Evolutionary conservation across 2,329 filamentous ascomycete species (phyloP).

Genomic region (Chaetomiaceae sp.): DNA sequence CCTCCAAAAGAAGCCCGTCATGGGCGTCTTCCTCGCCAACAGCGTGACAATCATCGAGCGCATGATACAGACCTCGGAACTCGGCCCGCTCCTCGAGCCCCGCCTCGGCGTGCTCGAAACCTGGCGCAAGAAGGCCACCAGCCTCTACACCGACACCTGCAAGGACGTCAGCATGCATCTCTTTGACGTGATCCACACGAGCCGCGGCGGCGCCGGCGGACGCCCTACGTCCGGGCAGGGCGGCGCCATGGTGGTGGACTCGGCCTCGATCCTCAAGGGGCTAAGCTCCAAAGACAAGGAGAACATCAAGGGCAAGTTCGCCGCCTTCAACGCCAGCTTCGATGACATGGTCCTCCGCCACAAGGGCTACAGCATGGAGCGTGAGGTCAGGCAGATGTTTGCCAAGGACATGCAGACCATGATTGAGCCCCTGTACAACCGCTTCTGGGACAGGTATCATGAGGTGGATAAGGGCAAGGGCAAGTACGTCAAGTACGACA

Average conservation of each 20-base stretch:
- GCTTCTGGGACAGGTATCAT: constrained; percentile 96
- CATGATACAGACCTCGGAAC: constrained; percentile 75
- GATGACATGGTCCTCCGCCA: constrained; percentile 83
- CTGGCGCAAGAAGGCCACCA: constrained; percentile 83
- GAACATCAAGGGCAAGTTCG: constrained; percentile 93
- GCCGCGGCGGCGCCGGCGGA: constrained; percentile 44
- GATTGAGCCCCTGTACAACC: constrained; percentile 87
- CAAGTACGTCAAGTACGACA: constrained; percentile 98
- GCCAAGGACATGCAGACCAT: constrained; percentile 82
- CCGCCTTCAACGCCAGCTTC: constrained; percentile 83
- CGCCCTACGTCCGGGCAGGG: constrained; percentile 69
- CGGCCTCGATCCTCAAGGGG: constrained; percentile 75
- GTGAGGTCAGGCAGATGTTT: constrained; percentile 76
- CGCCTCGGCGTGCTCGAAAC: constrained; percentile 66
- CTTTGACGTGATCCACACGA: constrained; percentile 89
- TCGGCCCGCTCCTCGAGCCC: constrained; percentile 65
- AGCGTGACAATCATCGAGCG: constrained; percentile 79
- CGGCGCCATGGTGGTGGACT: constrained; percentile 54
- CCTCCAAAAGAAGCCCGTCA: constrained; percentile 70
- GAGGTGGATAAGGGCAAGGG: constrained; percentile 97
- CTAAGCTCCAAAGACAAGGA: constrained; percentile 90
- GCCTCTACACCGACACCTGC: constrained; percentile 80
- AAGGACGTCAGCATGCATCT: constrained; percentile 80
- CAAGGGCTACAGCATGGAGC: constrained; percentile 82
- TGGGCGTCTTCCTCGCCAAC: constrained; percentile 90